Percentiles rank a stretch among this genome's conserved stretches.
Conservation (phyloP, 129 eudicot species). For the Centella asiatica region DNA sequence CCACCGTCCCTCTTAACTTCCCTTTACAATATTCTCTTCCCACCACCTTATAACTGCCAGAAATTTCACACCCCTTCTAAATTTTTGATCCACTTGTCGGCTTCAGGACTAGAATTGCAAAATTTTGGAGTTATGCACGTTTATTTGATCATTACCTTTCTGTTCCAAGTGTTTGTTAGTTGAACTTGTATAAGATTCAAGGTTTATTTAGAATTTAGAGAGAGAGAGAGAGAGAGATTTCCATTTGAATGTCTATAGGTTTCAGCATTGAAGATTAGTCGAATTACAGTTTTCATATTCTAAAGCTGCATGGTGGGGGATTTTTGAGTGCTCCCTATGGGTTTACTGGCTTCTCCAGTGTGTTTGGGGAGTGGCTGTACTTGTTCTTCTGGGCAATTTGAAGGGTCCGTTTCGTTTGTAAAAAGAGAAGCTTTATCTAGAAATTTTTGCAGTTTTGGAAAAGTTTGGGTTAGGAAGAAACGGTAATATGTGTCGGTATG, state of each 20-base stretch:
- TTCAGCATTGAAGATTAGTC: constrained; percentile 20
- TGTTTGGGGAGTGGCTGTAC: constrained; percentile 70
- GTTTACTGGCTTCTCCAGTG: constrained; percentile 79
- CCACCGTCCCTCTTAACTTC: constrained; percentile 1
- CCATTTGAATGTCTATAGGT: constrained; percentile 10
- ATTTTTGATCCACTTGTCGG: constrained; percentile 10
- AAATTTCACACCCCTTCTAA: background rate
- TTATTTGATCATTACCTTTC: no score
- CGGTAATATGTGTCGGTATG: constrained; percentile 73
- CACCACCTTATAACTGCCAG: no score
- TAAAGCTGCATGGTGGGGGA: constrained; percentile 29
- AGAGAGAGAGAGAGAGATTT: no score
- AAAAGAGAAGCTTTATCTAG: constrained; percentile 43
- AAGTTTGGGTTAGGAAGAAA: constrained; percentile 47
- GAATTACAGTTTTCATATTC: constrained; percentile 11
- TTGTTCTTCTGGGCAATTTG: constrained; percentile 53
- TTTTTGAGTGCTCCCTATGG: constrained; percentile 40
- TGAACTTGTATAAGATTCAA: background rate
- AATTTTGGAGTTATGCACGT: constrained; percentile 20
- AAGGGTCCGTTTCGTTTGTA: constrained; percentile 49
- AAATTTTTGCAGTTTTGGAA: constrained; percentile 46
- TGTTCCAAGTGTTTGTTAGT: constrained; percentile 15
- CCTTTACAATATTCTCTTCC: no score
- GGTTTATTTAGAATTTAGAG: background rate
- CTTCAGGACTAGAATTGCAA: constrained; percentile 15